Evolutionary conservation across 352 stramenopile genomes (phyloP).

Genomic region (Phytopythium mirpurense): DNA sequence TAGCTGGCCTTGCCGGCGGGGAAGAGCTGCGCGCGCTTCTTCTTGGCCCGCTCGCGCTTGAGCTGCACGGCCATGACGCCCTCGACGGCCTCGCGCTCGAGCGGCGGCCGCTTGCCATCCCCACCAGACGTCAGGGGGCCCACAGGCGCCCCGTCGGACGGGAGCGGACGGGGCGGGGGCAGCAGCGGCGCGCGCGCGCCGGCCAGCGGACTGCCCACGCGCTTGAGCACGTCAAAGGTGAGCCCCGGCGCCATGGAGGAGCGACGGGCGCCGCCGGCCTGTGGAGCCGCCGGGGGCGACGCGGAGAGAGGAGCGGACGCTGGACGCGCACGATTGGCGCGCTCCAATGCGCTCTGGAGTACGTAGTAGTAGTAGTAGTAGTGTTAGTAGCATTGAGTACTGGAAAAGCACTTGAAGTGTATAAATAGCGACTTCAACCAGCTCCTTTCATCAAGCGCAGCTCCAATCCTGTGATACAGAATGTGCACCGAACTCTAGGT

Average conservation of each 20-base stretch:
- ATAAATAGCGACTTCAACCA: too few species aligned
- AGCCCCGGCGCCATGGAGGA: conserved; percentile 4
- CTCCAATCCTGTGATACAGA: too few species aligned
- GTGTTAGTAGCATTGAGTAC: too few species aligned
- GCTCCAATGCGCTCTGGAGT: too few species aligned
- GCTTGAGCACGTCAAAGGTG: conserved; percentile 5
- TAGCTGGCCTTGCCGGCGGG: conserved; percentile 30
- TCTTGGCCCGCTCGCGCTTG: conserved; percentile 35
- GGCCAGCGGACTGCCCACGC: conserved; percentile 4
- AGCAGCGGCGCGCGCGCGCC: conserved; percentile 2
- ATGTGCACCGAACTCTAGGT: too few species aligned
- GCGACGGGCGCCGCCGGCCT: too few species aligned
- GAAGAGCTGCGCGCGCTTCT: conserved; percentile 59
- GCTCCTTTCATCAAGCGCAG: too few species aligned
- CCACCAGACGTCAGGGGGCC: background rate
- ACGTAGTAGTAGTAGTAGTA: too few species aligned
- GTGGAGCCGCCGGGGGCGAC: too few species aligned
- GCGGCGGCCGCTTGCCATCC: conserved; percentile 16
- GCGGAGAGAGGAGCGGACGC: too few species aligned
- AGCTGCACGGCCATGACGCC: conserved; percentile 54
- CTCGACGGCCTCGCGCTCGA: conserved; percentile 39
- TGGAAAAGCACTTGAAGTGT: too few species aligned
- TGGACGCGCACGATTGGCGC: too few species aligned
- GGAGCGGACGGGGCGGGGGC: background rate
- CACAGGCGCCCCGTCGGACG: background rate